Conservation (phyloP, 169 alveolate species). For the Cryptosporidium muris region DNA sequence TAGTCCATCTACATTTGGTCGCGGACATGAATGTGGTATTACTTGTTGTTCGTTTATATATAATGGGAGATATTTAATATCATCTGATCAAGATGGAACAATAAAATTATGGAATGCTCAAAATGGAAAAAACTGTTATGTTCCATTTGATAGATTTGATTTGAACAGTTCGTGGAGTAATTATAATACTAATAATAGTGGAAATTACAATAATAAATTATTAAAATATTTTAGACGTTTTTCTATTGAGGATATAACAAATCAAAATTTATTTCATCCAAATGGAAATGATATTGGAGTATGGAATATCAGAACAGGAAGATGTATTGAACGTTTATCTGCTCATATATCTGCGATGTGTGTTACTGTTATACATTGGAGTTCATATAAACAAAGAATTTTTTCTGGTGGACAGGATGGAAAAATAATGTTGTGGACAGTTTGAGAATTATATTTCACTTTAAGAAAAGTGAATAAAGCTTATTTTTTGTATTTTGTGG, state of each 20-base stretch:
- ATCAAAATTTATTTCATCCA: conserved; percentile 47
- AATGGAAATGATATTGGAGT: conserved; percentile 64
- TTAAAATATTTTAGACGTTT: conserved; percentile 44
- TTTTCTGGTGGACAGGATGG: conserved; percentile 65
- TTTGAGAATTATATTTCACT: neutral
- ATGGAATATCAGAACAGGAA: conserved; percentile 68
- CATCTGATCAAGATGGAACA: conserved; percentile 75
- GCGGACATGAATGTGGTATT: conserved; percentile 78
- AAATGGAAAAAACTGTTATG: conserved; percentile 74
- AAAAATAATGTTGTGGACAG: conserved; percentile 25
- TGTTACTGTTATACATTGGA: conserved; percentile 26
- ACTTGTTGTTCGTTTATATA: conserved; percentile 43
- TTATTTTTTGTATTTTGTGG: conserved; percentile 86
- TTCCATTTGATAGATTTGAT: conserved; percentile 65
- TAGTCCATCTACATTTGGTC: conserved; percentile 9
- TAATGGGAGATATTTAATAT: conserved; percentile 71
- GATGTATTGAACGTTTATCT: conserved; percentile 45
- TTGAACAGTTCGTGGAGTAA: conserved; percentile 32
- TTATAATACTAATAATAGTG: neutral
- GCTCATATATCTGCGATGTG: conserved; percentile 57
- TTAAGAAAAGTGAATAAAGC: neutral
- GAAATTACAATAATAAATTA: neutral
- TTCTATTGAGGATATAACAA: conserved; percentile 6
- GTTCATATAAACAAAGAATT: neutral
- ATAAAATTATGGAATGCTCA: conserved; percentile 76